Base-by-base conservation (phyloP, 805 yeast species). In the Kodamaea sagamina region DNA sequence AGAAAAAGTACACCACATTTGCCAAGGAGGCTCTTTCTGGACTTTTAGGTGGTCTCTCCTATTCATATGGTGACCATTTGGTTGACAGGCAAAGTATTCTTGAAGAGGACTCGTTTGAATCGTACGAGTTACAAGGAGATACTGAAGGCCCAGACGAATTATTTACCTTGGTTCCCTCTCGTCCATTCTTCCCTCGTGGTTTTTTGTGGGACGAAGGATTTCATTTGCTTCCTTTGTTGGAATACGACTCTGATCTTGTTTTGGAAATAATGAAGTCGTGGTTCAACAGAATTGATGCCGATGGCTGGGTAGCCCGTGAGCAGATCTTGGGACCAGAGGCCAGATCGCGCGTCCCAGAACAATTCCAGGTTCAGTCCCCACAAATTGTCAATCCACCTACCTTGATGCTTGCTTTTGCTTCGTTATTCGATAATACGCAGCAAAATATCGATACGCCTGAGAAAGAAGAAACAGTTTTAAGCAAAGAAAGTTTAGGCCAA, bases 141-240 rank as follows among this genome's bases (percentile, higher is more conserved):
- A 63, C 71, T 10, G 96, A 87, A 55, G 93, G 90, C 0, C 96
- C 96, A 1, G 65, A 68, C 47, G 87, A 83, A 50, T 65, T 93
- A 38, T 87, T 89, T 55, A 78, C 93, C 0, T 73, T 89, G 16
- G 93, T 89, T 25, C 99, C 99, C 2, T 87, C 96, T 38, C 75
- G 99, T 41, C 88, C 96, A 0, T 88, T 87, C 57, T 93, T 93
- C 64, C 98, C 99, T 3, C 76, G 99, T 49, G 99, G 99, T 0
- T 93, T 93, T 58, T 89, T 87, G 58, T 93, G 99, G 99, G 99
- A 93, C 64, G 99, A 93, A 65, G 99, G 99, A 0, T 93, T 93
- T 64, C 97, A 92, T 61, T 70, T 92, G 47, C 69, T 90, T 31
- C 95, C 95, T 6, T 68, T 93, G 28, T 63, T 86, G 52, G 84